phyloP scores from a whole-genome alignment of 352 stramenopile species.

The Peronospora farinosa region DNA sequence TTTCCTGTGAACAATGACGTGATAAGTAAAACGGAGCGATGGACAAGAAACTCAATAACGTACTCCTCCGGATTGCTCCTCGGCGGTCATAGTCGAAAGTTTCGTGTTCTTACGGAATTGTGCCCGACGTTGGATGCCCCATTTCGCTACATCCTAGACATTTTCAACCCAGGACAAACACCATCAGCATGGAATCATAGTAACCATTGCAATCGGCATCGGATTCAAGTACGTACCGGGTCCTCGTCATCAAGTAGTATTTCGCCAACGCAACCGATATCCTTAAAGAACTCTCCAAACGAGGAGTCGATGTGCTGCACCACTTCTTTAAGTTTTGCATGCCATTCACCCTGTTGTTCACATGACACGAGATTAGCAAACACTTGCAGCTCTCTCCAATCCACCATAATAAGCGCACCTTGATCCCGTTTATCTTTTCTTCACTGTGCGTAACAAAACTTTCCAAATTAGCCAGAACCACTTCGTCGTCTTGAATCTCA shows the following conservation, averaged over 20 bases:
- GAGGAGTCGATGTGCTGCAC: slow-evolving; percentile 72
- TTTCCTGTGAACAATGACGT: slow-evolving; percentile 46
- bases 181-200: slow-evolving; percentile 1
- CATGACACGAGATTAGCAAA: slow-evolving; percentile 2
- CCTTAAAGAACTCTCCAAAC: slow-evolving; percentile 80
- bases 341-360: slow-evolving; percentile 48
- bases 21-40: slow-evolving; percentile 3
- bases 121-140: slow-evolving; percentile 77
- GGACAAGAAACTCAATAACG: slow-evolving; percentile 14
- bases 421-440: slow-evolving; percentile 67
- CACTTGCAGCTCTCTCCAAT: not conserved
- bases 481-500: slow-evolving; percentile 70
- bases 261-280: slow-evolving; percentile 84
- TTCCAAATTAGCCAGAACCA: slow-evolving; percentile 49
- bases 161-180: not conserved
- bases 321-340: slow-evolving; percentile 60
- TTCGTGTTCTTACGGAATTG: slow-evolving; percentile 85
- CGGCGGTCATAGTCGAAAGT: slow-evolving; percentile 76
- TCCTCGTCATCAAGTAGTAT: slow-evolving; percentile 74
- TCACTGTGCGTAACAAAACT: slow-evolving; percentile 53
- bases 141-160: slow-evolving; percentile 77
- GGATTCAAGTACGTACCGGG: slow-evolving; percentile 25
- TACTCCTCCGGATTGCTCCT: slow-evolving; percentile 84
- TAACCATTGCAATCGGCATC: not conserved
- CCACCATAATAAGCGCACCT: slow-evolving; percentile 28